Evolutionary conservation across 139 green algal species (phyloP).

Genomic region (Gonium pectorale): DNA sequence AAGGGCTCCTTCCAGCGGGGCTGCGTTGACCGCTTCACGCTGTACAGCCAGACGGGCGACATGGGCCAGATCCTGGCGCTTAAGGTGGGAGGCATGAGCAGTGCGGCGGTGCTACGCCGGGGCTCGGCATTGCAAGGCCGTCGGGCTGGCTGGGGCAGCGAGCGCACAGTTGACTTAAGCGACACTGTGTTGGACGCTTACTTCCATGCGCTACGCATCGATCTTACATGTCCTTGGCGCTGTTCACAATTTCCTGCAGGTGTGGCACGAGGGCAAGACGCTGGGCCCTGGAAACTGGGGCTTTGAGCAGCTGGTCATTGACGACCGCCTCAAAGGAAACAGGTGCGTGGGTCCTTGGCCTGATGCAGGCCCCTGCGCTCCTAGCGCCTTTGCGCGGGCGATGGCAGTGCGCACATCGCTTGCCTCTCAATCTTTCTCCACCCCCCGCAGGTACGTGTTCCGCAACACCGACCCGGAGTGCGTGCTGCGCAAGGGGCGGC

Average conservation of each 20-base stretch:
- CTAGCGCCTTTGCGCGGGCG: too few species aligned
- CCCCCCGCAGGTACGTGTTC: slow-evolving; percentile 49
- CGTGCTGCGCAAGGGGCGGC: slow-evolving; percentile 40
- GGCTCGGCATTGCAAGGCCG: too few species aligned
- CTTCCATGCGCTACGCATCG: too few species aligned
- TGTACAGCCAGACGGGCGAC: slow-evolving; percentile 36
- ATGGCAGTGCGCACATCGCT: too few species aligned
- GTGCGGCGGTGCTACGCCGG: too few species aligned
- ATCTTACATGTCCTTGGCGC: too few species aligned
- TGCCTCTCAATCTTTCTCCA: too few species aligned
- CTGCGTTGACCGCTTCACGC: slow-evolving; percentile 52
- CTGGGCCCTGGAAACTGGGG: slow-evolving; percentile 48
- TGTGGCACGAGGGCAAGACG: slow-evolving; percentile 53
- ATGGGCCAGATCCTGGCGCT: slow-evolving; percentile 53
- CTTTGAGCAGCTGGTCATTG: slow-evolving; percentile 42
- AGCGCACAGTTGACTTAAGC: too few species aligned
- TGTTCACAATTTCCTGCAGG: neutral
- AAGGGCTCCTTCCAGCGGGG: slow-evolving; percentile 49
- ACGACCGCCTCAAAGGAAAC: slow-evolving; percentile 45
- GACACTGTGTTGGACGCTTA: too few species aligned
- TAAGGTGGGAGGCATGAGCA: slow-evolving; percentile 55
- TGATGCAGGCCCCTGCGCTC: too few species aligned
- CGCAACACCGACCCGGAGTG: slow-evolving; percentile 38
- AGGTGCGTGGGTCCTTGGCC: slow-evolving; percentile 39
- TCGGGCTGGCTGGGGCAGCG: too few species aligned